These are phyloP conservation scores for Luffa acutangula DNA, from an alignment of 306 rosid species.

Conservation along the genomic window DNA sequence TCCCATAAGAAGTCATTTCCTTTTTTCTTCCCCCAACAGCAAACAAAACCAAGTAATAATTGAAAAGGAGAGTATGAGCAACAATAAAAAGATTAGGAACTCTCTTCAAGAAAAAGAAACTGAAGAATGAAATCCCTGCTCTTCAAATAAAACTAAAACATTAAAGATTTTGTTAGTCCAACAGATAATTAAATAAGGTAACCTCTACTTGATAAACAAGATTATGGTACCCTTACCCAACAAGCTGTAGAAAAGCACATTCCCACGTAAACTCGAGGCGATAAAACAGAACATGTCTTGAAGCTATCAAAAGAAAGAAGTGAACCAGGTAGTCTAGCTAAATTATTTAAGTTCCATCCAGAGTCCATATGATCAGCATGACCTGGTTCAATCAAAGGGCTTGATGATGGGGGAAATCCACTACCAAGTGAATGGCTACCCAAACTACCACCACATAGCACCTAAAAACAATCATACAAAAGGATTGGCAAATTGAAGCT, in stretches of 20 bases:
- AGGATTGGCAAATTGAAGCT: background rate
- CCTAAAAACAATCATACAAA: constrained; percentile 33
- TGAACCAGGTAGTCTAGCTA: constrained; percentile 43
- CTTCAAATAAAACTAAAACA: background rate
- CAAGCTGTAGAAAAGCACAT: constrained; percentile 68
- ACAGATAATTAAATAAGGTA: background rate
- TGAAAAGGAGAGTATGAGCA: background rate
- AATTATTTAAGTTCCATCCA: constrained; percentile 79
- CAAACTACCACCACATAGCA: constrained; percentile 33
- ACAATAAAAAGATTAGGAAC: background rate
- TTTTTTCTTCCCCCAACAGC: background rate
- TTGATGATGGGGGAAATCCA: constrained; percentile 47
- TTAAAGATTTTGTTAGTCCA: background rate
- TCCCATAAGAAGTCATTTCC: background rate
- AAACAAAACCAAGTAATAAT: background rate
- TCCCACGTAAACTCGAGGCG: constrained; percentile 50
- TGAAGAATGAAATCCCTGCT: background rate
- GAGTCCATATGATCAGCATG: constrained; percentile 37
- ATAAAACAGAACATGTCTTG: constrained; percentile 26
- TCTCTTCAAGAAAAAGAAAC: background rate
- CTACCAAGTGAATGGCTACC: constrained; percentile 39
- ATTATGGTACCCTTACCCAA: constrained; percentile 52
- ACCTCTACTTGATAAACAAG: background rate
- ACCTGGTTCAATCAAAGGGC: constrained; percentile 14
- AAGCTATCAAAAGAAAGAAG: constrained; percentile 73